Evolutionary conservation across 2,329 filamentous ascomycete genomes (phyloP), one percentile per base, ranked within the genome.

Genomic region (Arthroderma sp.): DNA sequence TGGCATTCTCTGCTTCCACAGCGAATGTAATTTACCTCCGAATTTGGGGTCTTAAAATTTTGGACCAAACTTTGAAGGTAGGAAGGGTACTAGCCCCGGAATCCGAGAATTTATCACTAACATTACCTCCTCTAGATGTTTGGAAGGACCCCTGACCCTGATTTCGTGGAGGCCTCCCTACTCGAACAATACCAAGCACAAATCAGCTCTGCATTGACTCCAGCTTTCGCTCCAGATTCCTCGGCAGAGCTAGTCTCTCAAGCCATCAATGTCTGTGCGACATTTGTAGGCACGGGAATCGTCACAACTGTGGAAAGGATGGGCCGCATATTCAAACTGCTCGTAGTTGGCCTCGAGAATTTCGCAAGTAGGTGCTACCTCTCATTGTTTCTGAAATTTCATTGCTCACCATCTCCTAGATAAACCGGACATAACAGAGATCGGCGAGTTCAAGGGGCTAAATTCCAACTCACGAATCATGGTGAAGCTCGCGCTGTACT

Each of bases 161-260:
- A 98, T 60, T 98, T 98, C 58, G 78, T 89, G n/a, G 91, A 98
- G 64, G 91, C 85, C 0, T 94, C 94, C 66, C 73, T 98, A 10
- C 74, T 98, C 3, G 93, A 98, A 62, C 91, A 98, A 63, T 98
- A 98, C 57, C 93, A 98, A 64, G 91, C 91, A 4, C 91, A 98
- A 60, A 98, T 98, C 59, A 88, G 88, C 56, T 96, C 91, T 11
- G 91, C 91, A 0, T 72, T 98, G 49, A 98, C 93, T 0, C 91
- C 91, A 3, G 93, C 91, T 0, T 98, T 98, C 65, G 88, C 91
- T 1, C 82, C 82, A 3, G 91, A 98, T 62, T 98, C 91, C 0
- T 95, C 89, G 0, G 88, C 93, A 0, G 91, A 98, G 62, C 72
- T 98, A 10, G 93, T 91, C 5, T 88, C 91, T 0, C 89, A 95